These are phyloP conservation scores for Cokeromyces recurvatus DNA, from an alignment of 371 early-diverging fungal species.

Conservation along the genomic window DNA sequence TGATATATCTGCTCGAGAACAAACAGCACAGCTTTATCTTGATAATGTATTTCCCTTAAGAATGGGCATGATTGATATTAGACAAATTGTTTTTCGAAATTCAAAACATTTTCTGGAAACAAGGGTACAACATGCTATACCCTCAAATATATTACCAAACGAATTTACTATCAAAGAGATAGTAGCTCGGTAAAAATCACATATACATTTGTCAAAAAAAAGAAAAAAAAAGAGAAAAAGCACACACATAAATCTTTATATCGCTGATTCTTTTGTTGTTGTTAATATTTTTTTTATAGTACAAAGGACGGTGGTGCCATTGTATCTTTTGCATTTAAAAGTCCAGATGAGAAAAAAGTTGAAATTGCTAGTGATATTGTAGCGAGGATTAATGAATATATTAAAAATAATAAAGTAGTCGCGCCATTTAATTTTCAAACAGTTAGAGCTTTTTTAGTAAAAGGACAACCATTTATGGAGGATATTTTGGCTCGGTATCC, in stretches of 20 bases:
- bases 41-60: conserved; percentile 45
- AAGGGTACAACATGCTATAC: conserved; percentile 24
- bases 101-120: conserved; percentile 27
- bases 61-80: conserved; percentile 33
- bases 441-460: conserved; percentile 59
- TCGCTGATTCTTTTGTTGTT: not conserved
- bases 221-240: too few relatives aligned
- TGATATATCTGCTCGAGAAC: too few relatives aligned
- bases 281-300: conserved; percentile 12
- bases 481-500: conserved; percentile 82
- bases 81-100: conserved; percentile 34
- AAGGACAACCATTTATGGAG: conserved; percentile 84
- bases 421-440: conserved; percentile 63
- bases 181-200: conserved; percentile 29
- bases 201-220: not conserved
- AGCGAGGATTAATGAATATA: conserved; percentile 23
- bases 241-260: too few relatives aligned
- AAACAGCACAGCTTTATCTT: conserved; percentile 36
- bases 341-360: conserved; percentile 19
- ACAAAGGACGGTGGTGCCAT: conserved; percentile 50
- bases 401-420: conserved; percentile 35
- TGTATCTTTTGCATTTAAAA: conserved; percentile 33
- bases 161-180: conserved; percentile 31
- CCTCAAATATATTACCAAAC: conserved; percentile 23
- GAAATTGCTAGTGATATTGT: conserved; percentile 30